Evolutionary conservation across 495 filamentous ascomycete species (phyloP), one percentile per base, ranked within the genome.

Genomic region (Aspergillus nanangensis): DNA sequence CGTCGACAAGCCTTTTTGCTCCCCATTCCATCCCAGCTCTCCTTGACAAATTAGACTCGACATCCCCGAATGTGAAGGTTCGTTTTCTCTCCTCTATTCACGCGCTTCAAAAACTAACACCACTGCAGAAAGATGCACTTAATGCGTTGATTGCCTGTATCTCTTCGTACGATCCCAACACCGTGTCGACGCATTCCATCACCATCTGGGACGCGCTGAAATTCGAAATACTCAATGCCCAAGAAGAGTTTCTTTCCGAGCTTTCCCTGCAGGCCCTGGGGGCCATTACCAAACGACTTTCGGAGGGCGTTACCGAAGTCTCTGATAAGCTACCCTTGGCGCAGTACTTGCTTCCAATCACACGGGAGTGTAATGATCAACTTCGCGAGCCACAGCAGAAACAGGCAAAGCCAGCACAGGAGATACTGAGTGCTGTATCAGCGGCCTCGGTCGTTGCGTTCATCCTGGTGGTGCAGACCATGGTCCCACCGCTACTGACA

Each of bases 361-460:
- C 76, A 10, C 81, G 82, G 55, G 85, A 88, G 58, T 86, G 83
- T 55, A 83, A 83, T 46, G 79, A 87, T 45, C 80, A 84, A 48
- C 61, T 89, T 3, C 78, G 82, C 50, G 85, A 88, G 50, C 83
- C 85, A n/a, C 84, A 86, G 45, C 82, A 85, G 23, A 88, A 87
- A 58, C 81, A 89, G 55, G 84, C 85, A 8, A 80, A 82, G 60
- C 82, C 85, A 11, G 72, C 80, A 4, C 81, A 83, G 10, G 73
- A 79, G 38, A 85, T 89, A 13, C 57, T 89, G 15, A 67, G 73
- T 9, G 72, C 71, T 11, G 50, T 84, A 10, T 77, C 80, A 4
- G 66, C 67, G 23, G 74, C 80, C 14, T 81, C 78, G n/a, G 57
- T 69, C 0, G 57, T 69, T n/a, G 67, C 80, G 0, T 78, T 79